Evolutionary conservation across 2,329 filamentous ascomycete species (phyloP).

Genomic region (Leptographium lundbergii): DNA sequence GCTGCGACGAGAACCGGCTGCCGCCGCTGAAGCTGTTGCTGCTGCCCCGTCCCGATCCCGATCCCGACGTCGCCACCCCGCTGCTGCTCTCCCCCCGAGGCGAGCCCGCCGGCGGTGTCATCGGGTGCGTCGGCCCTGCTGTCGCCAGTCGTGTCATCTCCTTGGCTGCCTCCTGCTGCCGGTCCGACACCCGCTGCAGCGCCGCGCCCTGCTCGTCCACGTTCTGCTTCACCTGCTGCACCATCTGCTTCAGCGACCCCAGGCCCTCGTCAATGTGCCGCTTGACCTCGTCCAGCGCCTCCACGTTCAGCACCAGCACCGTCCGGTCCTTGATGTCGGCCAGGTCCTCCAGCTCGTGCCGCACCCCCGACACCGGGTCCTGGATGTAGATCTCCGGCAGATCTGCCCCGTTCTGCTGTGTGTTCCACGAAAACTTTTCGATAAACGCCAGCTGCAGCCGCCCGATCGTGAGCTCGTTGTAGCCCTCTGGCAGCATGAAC

Average conservation of each 20-base stretch:
- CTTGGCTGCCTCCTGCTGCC: slow-evolving; percentile 78
- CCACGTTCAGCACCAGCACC: slow-evolving; percentile 88
- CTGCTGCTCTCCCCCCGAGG: slow-evolving; percentile 26
- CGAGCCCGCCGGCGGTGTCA: slow-evolving; percentile 31
- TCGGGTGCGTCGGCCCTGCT: slow-evolving; percentile 17
- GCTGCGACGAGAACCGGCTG: slow-evolving; percentile 29
- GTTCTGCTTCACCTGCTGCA: slow-evolving; percentile 76
- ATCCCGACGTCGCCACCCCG: slow-evolving; percentile 25
- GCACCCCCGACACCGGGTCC: slow-evolving; percentile 87
- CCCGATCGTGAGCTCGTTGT: slow-evolving; percentile 72
- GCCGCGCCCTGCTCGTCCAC: slow-evolving; percentile 73
- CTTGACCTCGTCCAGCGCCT: slow-evolving; percentile 90
- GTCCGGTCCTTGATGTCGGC: slow-evolving; percentile 88
- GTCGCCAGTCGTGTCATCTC: slow-evolving; percentile 58
- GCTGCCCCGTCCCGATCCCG: slow-evolving; percentile 26
- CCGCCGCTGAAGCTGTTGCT: slow-evolving; percentile 16
- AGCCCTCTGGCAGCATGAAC: slow-evolving; percentile 75
- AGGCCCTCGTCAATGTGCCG: slow-evolving; percentile 90
- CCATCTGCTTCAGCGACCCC: slow-evolving; percentile 61
- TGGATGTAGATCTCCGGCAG: slow-evolving; percentile 97
- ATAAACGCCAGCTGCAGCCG: slow-evolving; percentile 92
- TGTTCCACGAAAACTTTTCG: slow-evolving; percentile 98
- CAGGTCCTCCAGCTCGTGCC: slow-evolving; percentile 90
- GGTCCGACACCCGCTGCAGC: slow-evolving; percentile 77
- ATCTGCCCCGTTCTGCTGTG: slow-evolving; percentile 83